Evolutionary conservation across 345 rosid genomes (phyloP).

Genomic region (Zanthoxylum bungeanum): DNA sequence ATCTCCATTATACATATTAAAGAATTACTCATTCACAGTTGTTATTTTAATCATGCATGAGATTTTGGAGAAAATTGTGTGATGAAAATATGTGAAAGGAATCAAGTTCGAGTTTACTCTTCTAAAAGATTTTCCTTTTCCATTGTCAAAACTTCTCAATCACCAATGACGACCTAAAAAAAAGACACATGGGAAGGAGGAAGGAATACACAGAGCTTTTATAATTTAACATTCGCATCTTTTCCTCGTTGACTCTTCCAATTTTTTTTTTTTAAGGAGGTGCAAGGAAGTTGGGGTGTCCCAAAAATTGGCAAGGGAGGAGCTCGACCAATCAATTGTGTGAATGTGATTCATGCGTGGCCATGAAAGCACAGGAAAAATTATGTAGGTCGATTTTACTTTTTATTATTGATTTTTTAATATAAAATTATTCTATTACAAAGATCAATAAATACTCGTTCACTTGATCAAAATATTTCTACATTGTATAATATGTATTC

Average conservation of each 20-base stretch:
- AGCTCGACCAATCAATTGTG: no score
- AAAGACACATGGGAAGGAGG: not conserved
- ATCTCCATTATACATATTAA: no score
- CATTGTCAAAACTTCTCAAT: constrained; percentile 2
- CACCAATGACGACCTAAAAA: not conserved
- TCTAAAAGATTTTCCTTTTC: not conserved
- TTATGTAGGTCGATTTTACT: no score
- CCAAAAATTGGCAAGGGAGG: not conserved
- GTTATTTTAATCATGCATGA: no score
- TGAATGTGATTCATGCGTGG: not conserved
- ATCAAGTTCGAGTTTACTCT: not conserved
- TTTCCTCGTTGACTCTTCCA: not conserved
- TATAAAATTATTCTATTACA: no score
- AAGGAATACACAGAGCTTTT: not conserved
- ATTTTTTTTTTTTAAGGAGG: not conserved
- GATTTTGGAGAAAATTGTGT: not conserved
- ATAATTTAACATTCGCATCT: not conserved
- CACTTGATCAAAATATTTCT: no score
- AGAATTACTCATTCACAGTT: no score
- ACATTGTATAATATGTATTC: no score
- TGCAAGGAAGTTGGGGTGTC: not conserved
- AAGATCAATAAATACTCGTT: no score
- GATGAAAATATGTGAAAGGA: not conserved
- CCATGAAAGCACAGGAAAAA: no score
- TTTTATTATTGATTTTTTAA: no score